These are phyloP conservation scores for Priceomyces carsonii DNA, from an alignment of 805 yeast species.

Conservation along the genomic window DNA sequence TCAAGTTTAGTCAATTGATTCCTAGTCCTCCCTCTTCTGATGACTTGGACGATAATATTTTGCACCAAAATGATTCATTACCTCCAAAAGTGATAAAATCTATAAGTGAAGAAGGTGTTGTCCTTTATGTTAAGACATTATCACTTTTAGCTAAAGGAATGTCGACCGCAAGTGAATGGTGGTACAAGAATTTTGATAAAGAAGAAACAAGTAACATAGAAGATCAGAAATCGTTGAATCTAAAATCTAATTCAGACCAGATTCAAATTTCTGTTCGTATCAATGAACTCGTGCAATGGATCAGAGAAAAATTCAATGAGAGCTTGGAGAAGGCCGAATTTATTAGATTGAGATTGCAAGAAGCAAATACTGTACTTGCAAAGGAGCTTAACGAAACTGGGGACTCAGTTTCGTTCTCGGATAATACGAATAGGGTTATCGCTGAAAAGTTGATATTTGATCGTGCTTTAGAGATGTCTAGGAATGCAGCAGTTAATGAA, in stretches of 20 bases:
- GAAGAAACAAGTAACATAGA: slow-evolving; percentile 7
- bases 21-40: slow-evolving; percentile 66
- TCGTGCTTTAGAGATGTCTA: slow-evolving; percentile 89
- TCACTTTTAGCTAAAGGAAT: slow-evolving; percentile 83
- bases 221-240: slow-evolving; percentile 3
- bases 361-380: slow-evolving; percentile 42
- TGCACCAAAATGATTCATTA: slow-evolving; percentile 43
- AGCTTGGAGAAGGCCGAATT: slow-evolving; percentile 86
- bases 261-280: slow-evolving; percentile 38
- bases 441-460: slow-evolving; percentile 90
- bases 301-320: slow-evolving; percentile 84
- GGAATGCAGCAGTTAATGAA: slow-evolving; percentile 89
- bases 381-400: slow-evolving; percentile 14
- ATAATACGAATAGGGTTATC: slow-evolving; percentile 35
- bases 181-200: slow-evolving; percentile 53
- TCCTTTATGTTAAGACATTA: slow-evolving; percentile 79
- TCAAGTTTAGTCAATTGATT: slow-evolving; percentile 80
- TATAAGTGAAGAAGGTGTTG: slow-evolving; percentile 83
- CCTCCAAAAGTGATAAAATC: slow-evolving; percentile 58
- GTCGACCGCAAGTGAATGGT: slow-evolving; percentile 86
- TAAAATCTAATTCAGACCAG: slow-evolving; percentile 9
- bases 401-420: slow-evolving; percentile 2
- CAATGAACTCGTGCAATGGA: slow-evolving; percentile 85
- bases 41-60: slow-evolving; percentile 35
- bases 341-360: slow-evolving; percentile 57